A percentile compares a stretch with the other conserved stretches of the same genome.
Evolutionary conservation across 2,329 filamentous ascomycete species (phyloP).

Genomic region (Trichoderma afroharzianum): DNA sequence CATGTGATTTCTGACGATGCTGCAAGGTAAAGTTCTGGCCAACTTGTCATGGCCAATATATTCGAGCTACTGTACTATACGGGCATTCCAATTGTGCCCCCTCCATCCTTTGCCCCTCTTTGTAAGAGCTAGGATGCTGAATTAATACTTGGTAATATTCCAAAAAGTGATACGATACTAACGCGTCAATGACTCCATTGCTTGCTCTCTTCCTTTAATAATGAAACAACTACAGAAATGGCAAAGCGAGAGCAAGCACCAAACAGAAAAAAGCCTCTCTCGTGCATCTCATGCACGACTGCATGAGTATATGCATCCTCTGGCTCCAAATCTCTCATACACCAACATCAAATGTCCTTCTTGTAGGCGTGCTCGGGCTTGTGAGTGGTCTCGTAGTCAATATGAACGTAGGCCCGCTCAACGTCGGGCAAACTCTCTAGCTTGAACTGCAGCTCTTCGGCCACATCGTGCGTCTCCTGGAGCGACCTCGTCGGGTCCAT

Average conservation of each 20-base stretch:
- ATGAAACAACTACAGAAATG: background rate
- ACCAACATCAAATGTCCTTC: conserved; percentile 50
- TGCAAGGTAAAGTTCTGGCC: background rate
- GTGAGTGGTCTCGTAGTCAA: conserved; percentile 95
- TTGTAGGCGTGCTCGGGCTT: conserved; percentile 75
- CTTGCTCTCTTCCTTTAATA: background rate
- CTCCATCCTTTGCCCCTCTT: background rate
- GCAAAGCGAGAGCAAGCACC: background rate
- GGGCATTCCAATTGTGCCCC: background rate
- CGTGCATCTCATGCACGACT: conserved; percentile 2
- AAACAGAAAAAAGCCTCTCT: conserved; percentile 1
- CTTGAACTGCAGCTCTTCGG: conserved; percentile 91
- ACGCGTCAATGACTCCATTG: conserved; percentile 1
- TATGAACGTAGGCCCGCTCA: conserved; percentile 92
- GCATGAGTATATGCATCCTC: background rate
- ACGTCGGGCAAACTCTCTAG: conserved; percentile 88
- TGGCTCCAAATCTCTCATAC: background rate
- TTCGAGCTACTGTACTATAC: background rate
- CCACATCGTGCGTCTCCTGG: conserved; percentile 81
- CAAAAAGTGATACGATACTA: conserved; percentile 6
- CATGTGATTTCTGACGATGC: conserved; percentile 5
- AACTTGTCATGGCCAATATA: background rate
- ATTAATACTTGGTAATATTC: background rate
- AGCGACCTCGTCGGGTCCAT: conserved; percentile 76
- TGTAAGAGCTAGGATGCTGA: background rate